Conservation (phyloP, 345 rosid species). For the Nasturtium officinale region DNA sequence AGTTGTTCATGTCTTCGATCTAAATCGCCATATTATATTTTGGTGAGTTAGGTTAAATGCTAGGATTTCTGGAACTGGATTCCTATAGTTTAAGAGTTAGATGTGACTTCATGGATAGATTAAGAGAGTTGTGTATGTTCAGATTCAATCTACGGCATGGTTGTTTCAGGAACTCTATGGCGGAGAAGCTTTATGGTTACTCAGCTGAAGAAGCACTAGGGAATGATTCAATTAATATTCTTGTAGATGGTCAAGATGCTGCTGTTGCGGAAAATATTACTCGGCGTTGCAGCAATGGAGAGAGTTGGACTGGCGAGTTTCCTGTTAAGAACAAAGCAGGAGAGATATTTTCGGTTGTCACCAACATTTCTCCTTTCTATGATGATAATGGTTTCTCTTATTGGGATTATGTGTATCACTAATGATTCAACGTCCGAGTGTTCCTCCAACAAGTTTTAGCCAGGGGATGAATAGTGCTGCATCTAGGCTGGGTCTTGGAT, state of each 20-base stretch:
- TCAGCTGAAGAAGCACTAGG: constrained; percentile 82
- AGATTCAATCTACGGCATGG: constrained; percentile 19
- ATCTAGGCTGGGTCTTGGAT: constrained; percentile 74
- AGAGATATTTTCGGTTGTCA: constrained; percentile 61
- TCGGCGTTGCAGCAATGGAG: constrained; percentile 61
- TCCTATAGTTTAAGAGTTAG: neutral
- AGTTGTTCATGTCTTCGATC: constrained; percentile 83
- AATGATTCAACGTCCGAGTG: constrained; percentile 54
- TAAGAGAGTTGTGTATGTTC: neutral
- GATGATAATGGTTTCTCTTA: constrained; percentile 71
- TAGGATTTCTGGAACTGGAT: constrained; percentile 7
- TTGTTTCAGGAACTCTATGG: constrained; percentile 75
- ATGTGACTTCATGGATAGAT: neutral
- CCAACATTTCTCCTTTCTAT: constrained; percentile 74
- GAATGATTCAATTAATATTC: constrained; percentile 62
- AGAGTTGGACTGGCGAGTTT: constrained; percentile 88
- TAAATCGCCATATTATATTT: constrained; percentile 63
- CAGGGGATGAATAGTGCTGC: constrained; percentile 37
- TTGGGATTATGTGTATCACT: constrained; percentile 83
- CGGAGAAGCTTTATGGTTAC: constrained; percentile 88
- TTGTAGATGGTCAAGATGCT: constrained; percentile 64
- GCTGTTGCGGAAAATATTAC: constrained; percentile 56
- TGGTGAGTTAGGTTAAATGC: constrained; percentile 61
- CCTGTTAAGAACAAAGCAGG: constrained; percentile 81
- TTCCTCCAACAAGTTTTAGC: constrained; percentile 48